Evolutionary conservation across 2,329 filamentous ascomycete genomes (phyloP), one percentile per base, ranked within the genome.

Genomic region (Hymenoscyphus fructigenus): DNA sequence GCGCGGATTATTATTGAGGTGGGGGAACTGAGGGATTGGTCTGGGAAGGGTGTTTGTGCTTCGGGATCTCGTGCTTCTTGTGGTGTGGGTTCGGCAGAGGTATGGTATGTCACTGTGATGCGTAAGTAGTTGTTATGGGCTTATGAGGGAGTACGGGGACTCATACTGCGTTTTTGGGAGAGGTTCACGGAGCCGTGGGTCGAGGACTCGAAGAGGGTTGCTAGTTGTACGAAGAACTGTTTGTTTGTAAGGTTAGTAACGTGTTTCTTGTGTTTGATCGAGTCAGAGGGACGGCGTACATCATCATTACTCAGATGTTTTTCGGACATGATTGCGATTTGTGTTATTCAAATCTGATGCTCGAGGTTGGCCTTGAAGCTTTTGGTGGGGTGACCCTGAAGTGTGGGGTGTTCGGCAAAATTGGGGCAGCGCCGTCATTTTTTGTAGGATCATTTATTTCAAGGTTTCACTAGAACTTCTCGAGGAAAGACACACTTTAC

Each of bases 1-100:
- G 92, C 94, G 66, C 93, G 89, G 69, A 99, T 86, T 56, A 98
- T 80, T 65, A 98, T 80, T 7, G 93, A 89, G 15, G 90, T 79
- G 5, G 88, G 87, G 32, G 80, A 79, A 12, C 83, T 78, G 15
- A 83, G 84, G 65, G 84, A 78, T 1, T 88, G 81, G 70, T 92
- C 88, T 72, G 85, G 81, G 65, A 89, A 81, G 26, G 26, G 53
- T 10, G 15, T 84, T 80, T 62, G 85, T 81, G 50, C 82, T 80
- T 78, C 75, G 32, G 82, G 66, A 20, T 79, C 80, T 60, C 59
- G 47, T n/a, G 61, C 14, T 12, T 17, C 28, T 20, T 29, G 15
- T 65, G 79, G 79, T 41, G 78, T 75, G 32, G 82, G 66, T 26
- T 79, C 80, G 61, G 61, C 56, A n/a, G 61, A 32, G 38, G 69